Base-by-base conservation (phyloP, 805 yeast genomes). In the Jamesozyma jinghongensis region DNA sequence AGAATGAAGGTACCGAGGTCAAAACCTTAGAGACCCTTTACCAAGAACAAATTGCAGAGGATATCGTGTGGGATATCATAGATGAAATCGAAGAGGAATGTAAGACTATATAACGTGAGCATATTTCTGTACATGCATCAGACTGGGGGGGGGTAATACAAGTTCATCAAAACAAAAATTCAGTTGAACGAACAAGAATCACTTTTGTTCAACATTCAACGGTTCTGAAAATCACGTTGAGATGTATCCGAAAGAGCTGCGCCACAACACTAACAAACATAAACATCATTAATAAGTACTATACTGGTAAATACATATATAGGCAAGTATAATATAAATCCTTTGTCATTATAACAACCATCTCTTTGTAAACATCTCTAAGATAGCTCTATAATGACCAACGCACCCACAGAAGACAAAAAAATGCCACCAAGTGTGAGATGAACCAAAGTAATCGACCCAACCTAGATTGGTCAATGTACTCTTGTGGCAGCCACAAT, bases 361-460 rank as follows among this genome's bases (percentile, higher is more conserved):
- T 42, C 54, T 52, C 16, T 66, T 67, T 37, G 67, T 68, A 48
- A 79, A 79, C 83, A 88, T 80, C 42, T 75, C 79, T 46, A 85
- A 66, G 30, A 86, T 67, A 12, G 94, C 90, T 41, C 69, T 68
- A 62, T 88, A 92, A 61, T 90, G 97, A 26, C 94, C 94, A 32
- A 83, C 61, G n/a, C 86, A 78, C 2, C 98, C 98, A 19, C 83
- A 70, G 14, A 92, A 73, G 25, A 92, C 98, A 56, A 83, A 85
- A 11, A 86, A 59, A 63, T 90, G 98, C 98, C 98, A 90, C 25
- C 90, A 68, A 54, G 87, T 88, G 61, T 90, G 98, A 29, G 95
- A 85, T 32, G 77, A 73, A 40, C 79, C 68, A 20, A 74, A 59
- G 58, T 81, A 83, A 51, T 84, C 92, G 13, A 79, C 79, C 90